phyloP scores from a whole-genome alignment of 2,329 filamentous ascomycete species.

The Dactylellina haptotyla region DNA sequence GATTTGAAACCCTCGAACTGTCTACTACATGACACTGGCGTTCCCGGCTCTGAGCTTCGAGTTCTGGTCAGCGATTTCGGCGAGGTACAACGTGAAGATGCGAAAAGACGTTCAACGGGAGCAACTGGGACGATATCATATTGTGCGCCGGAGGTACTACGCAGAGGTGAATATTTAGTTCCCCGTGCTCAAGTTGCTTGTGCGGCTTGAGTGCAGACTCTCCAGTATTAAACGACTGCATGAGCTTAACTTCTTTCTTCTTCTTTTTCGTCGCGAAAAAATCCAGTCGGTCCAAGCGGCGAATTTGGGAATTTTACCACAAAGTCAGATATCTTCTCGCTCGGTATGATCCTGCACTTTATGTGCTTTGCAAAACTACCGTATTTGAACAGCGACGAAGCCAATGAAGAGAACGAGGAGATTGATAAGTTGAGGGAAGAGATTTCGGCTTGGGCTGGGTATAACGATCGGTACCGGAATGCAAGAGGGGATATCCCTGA shows the following conservation, averaged over 20 bases:
- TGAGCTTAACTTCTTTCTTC: constrained; percentile 52
- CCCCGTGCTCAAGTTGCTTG: constrained; percentile 21
- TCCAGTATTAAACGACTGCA: constrained; percentile 37
- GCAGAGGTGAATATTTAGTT: constrained; percentile 63
- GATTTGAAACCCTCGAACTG: constrained; percentile 98
- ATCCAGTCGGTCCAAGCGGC: constrained; percentile 68
- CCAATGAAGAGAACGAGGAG: constrained; percentile 92
- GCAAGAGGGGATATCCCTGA: constrained; percentile 38
- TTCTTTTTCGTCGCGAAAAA: too few relatives aligned
- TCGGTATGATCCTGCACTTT: constrained; percentile 98
- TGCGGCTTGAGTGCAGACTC: constrained; percentile 11
- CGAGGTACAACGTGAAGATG: constrained; percentile 87
- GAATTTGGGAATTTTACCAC: constrained; percentile 91
- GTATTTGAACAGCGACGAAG: constrained; percentile 81
- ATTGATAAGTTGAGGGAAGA: constrained; percentile 84
- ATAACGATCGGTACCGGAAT: constrained; percentile 73
- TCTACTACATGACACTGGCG: constrained; percentile 73
- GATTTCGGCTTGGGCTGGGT: constrained; percentile 87
- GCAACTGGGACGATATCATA: constrained; percentile 97
- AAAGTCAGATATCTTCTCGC: constrained; percentile 97
- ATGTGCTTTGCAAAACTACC: constrained; percentile 93
- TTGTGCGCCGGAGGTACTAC: constrained; percentile 92
- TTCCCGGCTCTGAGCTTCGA: constrained; percentile 73
- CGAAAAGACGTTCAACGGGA: constrained; percentile 85
- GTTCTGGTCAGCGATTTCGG: constrained; percentile 98